Base-by-base conservation (phyloP, 2,329 filamentous ascomycete species). In the Curvularia eragrostidis region DNA sequence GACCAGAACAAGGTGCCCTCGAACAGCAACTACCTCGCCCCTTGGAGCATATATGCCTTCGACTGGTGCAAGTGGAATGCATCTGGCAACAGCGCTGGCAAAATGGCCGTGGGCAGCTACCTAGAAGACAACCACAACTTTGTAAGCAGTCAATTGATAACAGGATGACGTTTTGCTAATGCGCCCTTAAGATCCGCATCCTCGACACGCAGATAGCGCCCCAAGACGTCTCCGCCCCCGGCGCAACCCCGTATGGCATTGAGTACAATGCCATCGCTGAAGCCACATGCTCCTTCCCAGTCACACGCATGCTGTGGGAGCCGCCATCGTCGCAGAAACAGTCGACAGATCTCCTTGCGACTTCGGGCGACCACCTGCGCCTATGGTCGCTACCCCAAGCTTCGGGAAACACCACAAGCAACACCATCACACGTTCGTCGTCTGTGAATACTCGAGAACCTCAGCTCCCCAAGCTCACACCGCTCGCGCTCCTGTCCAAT, bases 11-110 rank as follows among this genome's bases (percentile, higher is more conserved):
- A 86, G 73, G 75, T 86, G 61, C 89, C 74, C 77, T 91, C 74
- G 5, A 96, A 94, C 63, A 96, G 92, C 82, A 97, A 94, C 75
- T 97, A 97, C 74, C 80, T 96, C 62, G 93, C 94, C 4, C 93
- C 94, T 0, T 99, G 95, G 92, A 90, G 93, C 13, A 89, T 96
- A 54, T 99, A 98, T 76, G 94, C 95, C 12, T 94, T 96, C 70
- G 95, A 99, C 80, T 99, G 95, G 95, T 99, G 95, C 82, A 99
- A 99, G 79, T 99, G 95, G 94, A 87, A 91, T 15, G 88, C 94
- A 2, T 87, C 92, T 39, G 81, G 81, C 32, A 78, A 88, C 65
- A 89, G 91, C 61, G 92, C 91, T 3, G 95, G 95, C 38, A 98
- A 98, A 78, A 85, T 99, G 68, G 95, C 95, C 12, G 84, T 99